Conservation (phyloP, 192 early-diverging fungal genomes). For the Coemansia furcata region DNA sequence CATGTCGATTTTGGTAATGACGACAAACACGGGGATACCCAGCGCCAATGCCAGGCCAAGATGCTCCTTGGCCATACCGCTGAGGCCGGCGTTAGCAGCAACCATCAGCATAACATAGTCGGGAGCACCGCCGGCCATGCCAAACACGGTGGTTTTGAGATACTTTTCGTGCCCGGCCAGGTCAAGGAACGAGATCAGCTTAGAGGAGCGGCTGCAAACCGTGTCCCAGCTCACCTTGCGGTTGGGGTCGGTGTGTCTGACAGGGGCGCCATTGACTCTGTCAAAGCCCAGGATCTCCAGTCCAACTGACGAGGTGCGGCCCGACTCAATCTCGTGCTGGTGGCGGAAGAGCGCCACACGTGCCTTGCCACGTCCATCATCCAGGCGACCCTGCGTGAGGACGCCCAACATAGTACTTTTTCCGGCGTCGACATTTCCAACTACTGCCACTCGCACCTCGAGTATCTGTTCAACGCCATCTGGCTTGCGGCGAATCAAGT, state of each 20-base stretch:
- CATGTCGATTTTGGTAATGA: constrained; percentile 95
- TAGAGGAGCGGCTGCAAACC: constrained; percentile 71
- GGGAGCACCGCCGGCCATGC: constrained; percentile 88
- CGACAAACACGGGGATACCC: constrained; percentile 84
- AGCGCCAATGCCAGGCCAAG: constrained; percentile 85
- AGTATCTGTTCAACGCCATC: constrained; percentile 75
- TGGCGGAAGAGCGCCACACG: constrained; percentile 86
- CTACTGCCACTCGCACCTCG: constrained; percentile 85
- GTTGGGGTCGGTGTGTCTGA: constrained; percentile 31
- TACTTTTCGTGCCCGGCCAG: constrained; percentile 94
- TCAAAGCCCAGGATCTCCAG: constrained; percentile 90
- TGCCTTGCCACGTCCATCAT: constrained; percentile 90
- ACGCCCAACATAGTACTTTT: constrained; percentile 91
- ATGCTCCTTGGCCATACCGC: constrained; percentile 95
- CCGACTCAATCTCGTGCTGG: constrained; percentile 89
- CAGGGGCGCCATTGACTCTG: constrained; percentile 40
- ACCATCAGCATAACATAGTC: constrained; percentile 93
- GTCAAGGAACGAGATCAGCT: constrained; percentile 70
- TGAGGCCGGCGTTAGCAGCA: constrained; percentile 81
- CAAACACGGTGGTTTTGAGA: constrained; percentile 93
- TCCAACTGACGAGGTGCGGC: constrained; percentile 85
- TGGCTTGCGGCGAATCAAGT: constrained; percentile 69
- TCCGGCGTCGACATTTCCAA: constrained; percentile 85
- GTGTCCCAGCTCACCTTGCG: constrained; percentile 80
- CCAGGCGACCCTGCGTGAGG: constrained; percentile 83